These are phyloP conservation scores for Graphium sp. DNA, from an alignment of 2,329 filamentous ascomycete species.

Conservation along the genomic window DNA sequence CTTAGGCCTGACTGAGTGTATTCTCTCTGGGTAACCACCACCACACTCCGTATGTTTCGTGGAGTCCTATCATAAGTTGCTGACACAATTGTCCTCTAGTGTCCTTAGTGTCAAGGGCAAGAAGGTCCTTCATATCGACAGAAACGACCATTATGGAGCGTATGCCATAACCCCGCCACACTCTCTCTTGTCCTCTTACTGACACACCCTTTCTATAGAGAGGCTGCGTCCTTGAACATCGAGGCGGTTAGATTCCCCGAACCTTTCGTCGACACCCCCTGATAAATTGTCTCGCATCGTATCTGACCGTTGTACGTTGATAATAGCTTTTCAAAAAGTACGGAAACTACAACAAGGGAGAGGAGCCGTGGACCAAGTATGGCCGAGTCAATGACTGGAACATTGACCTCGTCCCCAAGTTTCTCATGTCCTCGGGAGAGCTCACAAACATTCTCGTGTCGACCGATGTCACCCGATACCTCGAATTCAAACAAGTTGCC, in stretches of 20 bases:
- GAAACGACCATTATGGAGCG: constrained; percentile 98
- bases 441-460: constrained; percentile 97
- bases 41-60: not conserved
- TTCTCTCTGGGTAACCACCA: constrained; percentile 70
- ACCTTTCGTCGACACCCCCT: constrained; percentile 5
- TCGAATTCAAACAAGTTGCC: constrained; percentile 87
- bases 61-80: constrained; percentile 1
- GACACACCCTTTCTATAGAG: constrained; percentile 24
- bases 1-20: constrained; percentile 90
- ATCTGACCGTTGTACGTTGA: constrained; percentile 1
- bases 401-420: constrained; percentile 95
- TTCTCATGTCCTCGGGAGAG: constrained; percentile 97
- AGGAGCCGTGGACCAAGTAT: constrained; percentile 97
- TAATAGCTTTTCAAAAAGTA: constrained; percentile 88
- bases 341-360: constrained; percentile 60
- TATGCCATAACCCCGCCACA: constrained; percentile 26
- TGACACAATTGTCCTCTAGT: constrained; percentile 24
- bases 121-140: constrained; percentile 97
- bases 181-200: constrained; percentile 11
- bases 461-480: constrained; percentile 77
- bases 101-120: constrained; percentile 96
- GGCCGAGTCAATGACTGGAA: constrained; percentile 97
- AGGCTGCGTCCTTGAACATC: constrained; percentile 93
- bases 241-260: constrained; percentile 50
- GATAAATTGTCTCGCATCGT: constrained; percentile 3